Base-by-base conservation (phyloP, 352 stramenopile species). In the Globisporangium carolinianum region DNA sequence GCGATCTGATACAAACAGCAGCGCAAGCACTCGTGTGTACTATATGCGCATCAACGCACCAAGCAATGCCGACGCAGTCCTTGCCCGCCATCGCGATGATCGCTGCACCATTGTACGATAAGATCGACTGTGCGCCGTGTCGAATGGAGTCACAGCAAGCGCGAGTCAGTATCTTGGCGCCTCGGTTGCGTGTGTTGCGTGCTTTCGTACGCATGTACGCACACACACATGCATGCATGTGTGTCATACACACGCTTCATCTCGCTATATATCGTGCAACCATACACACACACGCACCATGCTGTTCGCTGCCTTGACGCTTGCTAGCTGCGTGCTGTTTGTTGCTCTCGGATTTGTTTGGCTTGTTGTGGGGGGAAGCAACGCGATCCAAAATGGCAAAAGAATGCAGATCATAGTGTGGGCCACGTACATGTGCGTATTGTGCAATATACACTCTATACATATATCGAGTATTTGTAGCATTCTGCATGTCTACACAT, bases 31-130 rank as follows among this genome's bases (percentile, higher is more conserved):
- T 32, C 24, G 3, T 32, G 24, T 32, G 24, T 32, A 32, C 24
- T 3, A 32, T 32, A 32, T 32, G 24, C 24, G 1, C 24, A 37
- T 47, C 5, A 17, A 57, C 50, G 42, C 41, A 96, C 87, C 86
- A 94, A 48, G 96, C 97, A 65, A 99, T 99, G 36, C 90, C 97
- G 38, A 99, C 96, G 73, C 97, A 99, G 76, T 99, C 93, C 72
- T 99, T 99, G 61, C 97, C 97, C 32, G 95, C 89, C 97, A 99
- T 99, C 61, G 95, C 97, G 68, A 99, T 97, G 61, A 99, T 98
- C 53, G 97, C 97, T 53, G 89, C 91, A 63, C 97, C 97, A 76
- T 99, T 99, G 80, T 99, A 99, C 70, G 97, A 96, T 58, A 96
- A 71, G 57, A 96, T 95, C 60, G 78, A 89, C 81, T 91, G 41